A percentile compares a stretch with the other conserved stretches of the same genome.
Evolutionary conservation across 2,329 filamentous ascomycete species (phyloP).

Genomic region (Gaeumannomyces sp.): DNA sequence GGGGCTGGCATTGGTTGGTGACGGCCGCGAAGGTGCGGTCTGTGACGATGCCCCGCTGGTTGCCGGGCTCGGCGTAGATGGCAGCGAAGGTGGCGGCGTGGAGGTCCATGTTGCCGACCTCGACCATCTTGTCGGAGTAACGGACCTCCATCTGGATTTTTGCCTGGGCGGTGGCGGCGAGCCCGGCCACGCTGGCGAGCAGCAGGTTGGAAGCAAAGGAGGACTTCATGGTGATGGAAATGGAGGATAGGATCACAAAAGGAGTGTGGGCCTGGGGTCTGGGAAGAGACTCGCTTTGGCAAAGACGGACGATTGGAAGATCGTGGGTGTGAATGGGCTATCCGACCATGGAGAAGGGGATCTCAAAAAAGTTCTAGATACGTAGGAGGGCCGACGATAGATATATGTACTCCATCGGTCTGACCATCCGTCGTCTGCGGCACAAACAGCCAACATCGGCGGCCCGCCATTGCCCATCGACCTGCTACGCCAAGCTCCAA

Average conservation of each 20-base stretch:
- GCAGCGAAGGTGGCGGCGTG: not conserved
- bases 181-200: not conserved
- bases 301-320: not conserved
- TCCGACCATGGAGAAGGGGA: not conserved
- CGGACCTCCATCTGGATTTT: constrained; percentile 6
- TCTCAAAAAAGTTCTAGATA: not conserved
- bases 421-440: too few species aligned
- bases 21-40: not conserved
- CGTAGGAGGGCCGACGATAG: not conserved
- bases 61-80: constrained; percentile 8
- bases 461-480: not conserved
- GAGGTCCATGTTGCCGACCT: constrained; percentile 7
- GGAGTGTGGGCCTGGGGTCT: not conserved
- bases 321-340: not conserved
- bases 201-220: not conserved
- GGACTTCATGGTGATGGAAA: constrained; percentile 1
- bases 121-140: constrained; percentile 5
- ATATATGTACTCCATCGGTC: not conserved
- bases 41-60: constrained; percentile 4
- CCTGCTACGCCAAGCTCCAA: not conserved
- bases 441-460: not conserved
- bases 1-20: not conserved
- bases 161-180: constrained; percentile 2
- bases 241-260: not conserved
- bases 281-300: not conserved